A percentile compares a stretch with the other conserved stretches of the same genome.
phyloP scores from a whole-genome alignment of 345 rosid genomes.

The Lepidium didymum region DNA sequence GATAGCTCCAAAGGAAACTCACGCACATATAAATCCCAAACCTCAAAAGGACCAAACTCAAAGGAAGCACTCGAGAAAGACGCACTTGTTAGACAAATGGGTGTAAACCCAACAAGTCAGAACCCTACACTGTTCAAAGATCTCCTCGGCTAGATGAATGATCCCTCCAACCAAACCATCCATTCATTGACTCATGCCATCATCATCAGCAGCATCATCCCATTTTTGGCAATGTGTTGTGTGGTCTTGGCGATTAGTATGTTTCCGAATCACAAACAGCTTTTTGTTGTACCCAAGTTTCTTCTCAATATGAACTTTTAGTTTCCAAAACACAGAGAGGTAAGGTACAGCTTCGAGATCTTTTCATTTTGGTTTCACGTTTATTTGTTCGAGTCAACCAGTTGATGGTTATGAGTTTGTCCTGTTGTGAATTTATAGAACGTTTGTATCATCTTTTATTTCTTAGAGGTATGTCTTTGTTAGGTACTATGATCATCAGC shows the following conservation, averaged over 20 bases:
- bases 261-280: conserved; percentile 19
- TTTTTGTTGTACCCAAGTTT: conserved; percentile 23
- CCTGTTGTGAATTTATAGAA: conserved; percentile 21
- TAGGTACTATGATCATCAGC: background rate
- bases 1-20: conserved; percentile 26
- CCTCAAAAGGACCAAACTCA: conserved; percentile 58
- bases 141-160: conserved; percentile 52
- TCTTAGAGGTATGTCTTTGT: background rate
- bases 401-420: conserved; percentile 17
- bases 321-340: conserved; percentile 15
- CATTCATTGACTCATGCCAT: background rate
- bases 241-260: background rate
- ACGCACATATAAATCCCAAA: conserved; percentile 18
- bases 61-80: conserved; percentile 79
- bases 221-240: conserved; percentile 16
- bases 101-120: conserved; percentile 73
- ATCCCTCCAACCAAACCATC: conserved; percentile 1
- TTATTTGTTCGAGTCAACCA: conserved; percentile 17
- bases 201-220: background rate
- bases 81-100: conserved; percentile 89
- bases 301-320: conserved; percentile 19
- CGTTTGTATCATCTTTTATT: conserved; percentile 13
- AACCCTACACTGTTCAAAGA: conserved; percentile 88
- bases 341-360: background rate
- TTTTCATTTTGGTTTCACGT: conserved; percentile 14